Base-by-base conservation (phyloP, 2,329 filamentous ascomycete genomes). In the Aspergillus oerlinghausenensis region DNA sequence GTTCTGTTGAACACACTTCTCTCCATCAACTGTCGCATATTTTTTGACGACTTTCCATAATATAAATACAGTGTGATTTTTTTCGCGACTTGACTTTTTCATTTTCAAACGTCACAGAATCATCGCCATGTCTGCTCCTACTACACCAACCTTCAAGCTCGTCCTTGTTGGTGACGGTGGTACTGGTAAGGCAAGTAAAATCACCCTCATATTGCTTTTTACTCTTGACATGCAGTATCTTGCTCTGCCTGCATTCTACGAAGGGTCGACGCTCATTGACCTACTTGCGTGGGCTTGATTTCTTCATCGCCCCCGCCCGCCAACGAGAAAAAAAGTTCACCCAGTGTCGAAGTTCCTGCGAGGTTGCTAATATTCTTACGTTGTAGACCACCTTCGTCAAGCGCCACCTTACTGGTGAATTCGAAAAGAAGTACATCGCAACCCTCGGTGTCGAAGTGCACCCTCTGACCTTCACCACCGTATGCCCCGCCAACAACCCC, bases 391-490 rank as follows among this genome's bases (percentile, higher is more conserved):
- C 94, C 76, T 99, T 99, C 80, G 94, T 99, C 85, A 99, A 99
- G 89, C 94, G 94, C 76, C 94, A 99, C 82, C 86, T 97, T 87
- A 99, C 94, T 75, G 94, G 94, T 78, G 94, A 99, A 79, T 99
- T 99, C 77, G 94, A 99, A 84, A 99, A 99, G 89, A 99, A 97
- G 84, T 99, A 99, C 83, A 97, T 99, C 79, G 94, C 94, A 72
- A 99, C 94, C 60, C 90, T 99, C 66, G 94, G 94, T 88, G 94
- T 99, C 77, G 94, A 99, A 80, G 94, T 99, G 67, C 94, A 99
- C 84, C 94, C 94, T 77, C 90, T 99, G 66, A 89, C 88, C 73
- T 99, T 99, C 87, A 91, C 88, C 73, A 97, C 93, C 77, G 92
- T 97, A 91, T 82, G 91, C 84, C 70, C 66, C 67, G 65, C 68